Base-by-base conservation (phyloP, 257 asterid species). In the Solanum gandarillasii region DNA sequence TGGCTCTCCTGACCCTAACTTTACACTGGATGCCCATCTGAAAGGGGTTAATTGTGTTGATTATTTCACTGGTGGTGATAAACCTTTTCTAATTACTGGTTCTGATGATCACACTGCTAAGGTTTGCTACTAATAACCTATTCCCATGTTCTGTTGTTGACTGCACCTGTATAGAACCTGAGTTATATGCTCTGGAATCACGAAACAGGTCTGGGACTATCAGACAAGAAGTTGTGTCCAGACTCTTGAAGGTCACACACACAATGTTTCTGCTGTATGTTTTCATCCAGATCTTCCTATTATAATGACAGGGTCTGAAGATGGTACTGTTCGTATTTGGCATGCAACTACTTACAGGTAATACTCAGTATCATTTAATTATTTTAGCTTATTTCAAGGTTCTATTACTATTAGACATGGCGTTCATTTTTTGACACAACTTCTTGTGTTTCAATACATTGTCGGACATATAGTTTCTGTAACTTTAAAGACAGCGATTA, bases 291-390 rank as follows among this genome's bases (percentile, higher is more conserved):
- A 97, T 84, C 99, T 97, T 91, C 99, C 99, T 76, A 96, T 97
- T 46, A 96, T 97, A 86, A 94, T 97, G 86, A 97, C 99, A 41
- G 99, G 99, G 83, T 97, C 99, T 18, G 99, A 97, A 92, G 99
- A 97, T 89, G 99, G 99, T 73, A 97, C 99, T n/a, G 99, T 96
- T 76, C 99, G 99, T 88, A 94, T 97, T 89, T 97, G 99, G 99
- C 99, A 97, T 90, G 79, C 99, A 41, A 97, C 99, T 88, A 97
- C 99, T 25, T 96, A 97, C 82, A 93, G 99, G 99, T 96, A 87
- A 86, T 87, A 36, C 86, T 29, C 43, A 48, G 27, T 27, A 29
- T 81, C 38, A 29, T 29, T 82, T 82, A 29, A 5, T 82, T 31
- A 48, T 46, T 82, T 31, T 35, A 27, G 70, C 70, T 46, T 81